Percentiles rank a stretch among this genome's conserved stretches.
These are phyloP conservation scores for Globisporangium nagaii DNA, from an alignment of 352 stramenopile species.

Conservation along the genomic window DNA sequence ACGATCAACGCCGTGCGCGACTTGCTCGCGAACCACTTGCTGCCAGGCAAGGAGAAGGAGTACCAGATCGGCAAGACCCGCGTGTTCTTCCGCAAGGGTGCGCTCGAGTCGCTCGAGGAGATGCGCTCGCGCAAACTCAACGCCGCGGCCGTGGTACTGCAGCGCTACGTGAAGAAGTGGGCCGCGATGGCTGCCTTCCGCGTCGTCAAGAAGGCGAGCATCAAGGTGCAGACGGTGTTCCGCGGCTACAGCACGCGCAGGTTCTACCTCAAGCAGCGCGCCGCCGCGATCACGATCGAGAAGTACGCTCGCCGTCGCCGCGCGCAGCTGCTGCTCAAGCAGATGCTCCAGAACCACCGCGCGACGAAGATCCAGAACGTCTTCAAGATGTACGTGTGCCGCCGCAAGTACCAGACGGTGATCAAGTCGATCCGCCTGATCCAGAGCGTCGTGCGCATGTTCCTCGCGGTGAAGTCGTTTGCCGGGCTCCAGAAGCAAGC, in stretches of 20 bases:
- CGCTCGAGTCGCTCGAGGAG: slow-evolving; percentile 89
- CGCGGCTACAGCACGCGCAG: slow-evolving; percentile 35
- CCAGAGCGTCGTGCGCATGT: slow-evolving; percentile 80
- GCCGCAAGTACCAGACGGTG: slow-evolving; percentile 56
- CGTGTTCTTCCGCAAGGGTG: slow-evolving; percentile 92
- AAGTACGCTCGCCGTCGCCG: slow-evolving; percentile 52
- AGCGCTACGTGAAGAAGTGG: slow-evolving; percentile 83
- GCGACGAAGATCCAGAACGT: slow-evolving; percentile 82
- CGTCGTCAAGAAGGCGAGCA: slow-evolving; percentile 42
- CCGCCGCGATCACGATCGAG: slow-evolving; percentile 57
- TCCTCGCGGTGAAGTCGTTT: slow-evolving; percentile 70
- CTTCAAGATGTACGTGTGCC: slow-evolving; percentile 77
- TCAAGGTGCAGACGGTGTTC: slow-evolving; percentile 56
- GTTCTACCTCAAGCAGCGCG: slow-evolving; percentile 61
- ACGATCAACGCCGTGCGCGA: slow-evolving; percentile 38
- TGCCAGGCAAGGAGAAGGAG: slow-evolving; percentile 52
- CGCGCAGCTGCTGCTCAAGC: slow-evolving; percentile 52
- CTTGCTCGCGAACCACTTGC: slow-evolving; percentile 52
- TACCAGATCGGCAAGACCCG: slow-evolving; percentile 90
- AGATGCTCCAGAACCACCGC: slow-evolving; percentile 58
- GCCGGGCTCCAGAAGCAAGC: slow-evolving; percentile 79
- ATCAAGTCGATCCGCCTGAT: slow-evolving; percentile 68
- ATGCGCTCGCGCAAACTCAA: slow-evolving; percentile 76
- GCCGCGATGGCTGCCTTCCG: slow-evolving; percentile 59
- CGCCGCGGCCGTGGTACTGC: slow-evolving; percentile 68